Percentiles rank a stretch among this genome's conserved stretches.
phyloP scores from a whole-genome alignment of 352 stramenopile genomes.

The Phytophthora pisi region DNA sequence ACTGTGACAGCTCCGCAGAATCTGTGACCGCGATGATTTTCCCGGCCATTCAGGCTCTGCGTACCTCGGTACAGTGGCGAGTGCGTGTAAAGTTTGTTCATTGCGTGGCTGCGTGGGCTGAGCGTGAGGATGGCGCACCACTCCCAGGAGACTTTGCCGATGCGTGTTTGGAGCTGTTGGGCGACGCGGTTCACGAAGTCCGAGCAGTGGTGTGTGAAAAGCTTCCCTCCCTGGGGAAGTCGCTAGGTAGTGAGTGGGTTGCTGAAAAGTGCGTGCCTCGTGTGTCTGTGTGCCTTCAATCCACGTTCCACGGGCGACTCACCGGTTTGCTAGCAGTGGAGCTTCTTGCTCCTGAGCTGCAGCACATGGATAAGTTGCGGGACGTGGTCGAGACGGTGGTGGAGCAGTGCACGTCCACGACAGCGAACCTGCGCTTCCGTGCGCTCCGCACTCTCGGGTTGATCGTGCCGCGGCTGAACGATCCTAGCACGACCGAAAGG shows the following conservation, averaged over 20 bases:
- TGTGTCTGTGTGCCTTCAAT: conserved; percentile 67
- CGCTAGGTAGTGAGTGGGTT: conserved; percentile 82
- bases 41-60: conserved; percentile 68
- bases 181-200: conserved; percentile 77
- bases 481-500: conserved; percentile 64
- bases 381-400: conserved; percentile 70
- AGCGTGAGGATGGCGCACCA: conserved; percentile 59
- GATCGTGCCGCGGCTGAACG: conserved; percentile 73
- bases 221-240: conserved; percentile 66
- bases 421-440: conserved; percentile 81
- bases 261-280: conserved; percentile 66
- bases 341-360: conserved; percentile 60
- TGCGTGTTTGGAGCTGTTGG: conserved; percentile 68
- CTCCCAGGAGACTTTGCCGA: conserved; percentile 76
- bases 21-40: conserved; percentile 75
- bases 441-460: conserved; percentile 71
- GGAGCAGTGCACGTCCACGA: conserved; percentile 81
- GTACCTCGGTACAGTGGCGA: conserved; percentile 76
- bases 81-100: conserved; percentile 88
- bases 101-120: conserved; percentile 81
- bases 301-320: conserved; percentile 75
- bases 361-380: conserved; percentile 71
- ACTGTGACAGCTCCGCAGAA: conserved; percentile 73
- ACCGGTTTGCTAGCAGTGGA: conserved; percentile 77
- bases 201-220: conserved; percentile 66